Conservation (phyloP, 2,329 filamentous ascomycete genomes). For the Aureobasidium sp. region DNA sequence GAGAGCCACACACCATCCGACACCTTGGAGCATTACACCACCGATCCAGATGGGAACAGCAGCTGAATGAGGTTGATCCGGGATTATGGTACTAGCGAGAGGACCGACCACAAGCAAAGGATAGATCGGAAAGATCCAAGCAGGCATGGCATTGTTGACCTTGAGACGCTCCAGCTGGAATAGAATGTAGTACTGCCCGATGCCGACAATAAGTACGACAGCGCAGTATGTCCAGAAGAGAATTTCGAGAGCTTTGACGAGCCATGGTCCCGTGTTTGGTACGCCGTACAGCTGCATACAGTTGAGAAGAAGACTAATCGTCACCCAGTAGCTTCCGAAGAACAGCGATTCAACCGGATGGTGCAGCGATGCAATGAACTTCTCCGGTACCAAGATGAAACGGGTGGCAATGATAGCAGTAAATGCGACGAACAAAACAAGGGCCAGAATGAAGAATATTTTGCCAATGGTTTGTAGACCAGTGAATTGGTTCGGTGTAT, state of each 20-base stretch:
- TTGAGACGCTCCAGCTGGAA: conserved; percentile 21
- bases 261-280: conserved; percentile 44
- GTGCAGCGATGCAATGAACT: conserved; percentile 47
- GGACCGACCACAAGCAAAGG: conserved; percentile 31
- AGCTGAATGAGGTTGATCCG: conserved; percentile 22
- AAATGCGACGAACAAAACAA: conserved; percentile 54
- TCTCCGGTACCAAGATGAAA: conserved; percentile 51
- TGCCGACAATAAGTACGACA: conserved; percentile 50
- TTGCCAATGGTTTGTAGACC: conserved; percentile 57
- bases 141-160: conserved; percentile 21
- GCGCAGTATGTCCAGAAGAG: conserved; percentile 64
- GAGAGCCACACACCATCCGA: conserved; percentile 37
- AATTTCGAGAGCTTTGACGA: conserved; percentile 51
- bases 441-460: conserved; percentile 60
- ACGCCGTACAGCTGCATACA: conserved; percentile 59
- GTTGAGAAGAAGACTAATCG: conserved; percentile 58
- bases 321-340: conserved; percentile 63
- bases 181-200: conserved; percentile 43
- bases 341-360: conserved; percentile 64
- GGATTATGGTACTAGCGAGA: conserved; percentile 28
- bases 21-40: conserved; percentile 36
- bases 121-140: conserved; percentile 25
- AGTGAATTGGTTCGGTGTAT: conserved; percentile 54
- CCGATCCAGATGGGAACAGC: conserved; percentile 35
- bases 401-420: conserved; percentile 47